Percentiles rank a stretch among this genome's conserved stretches.
Conservation (phyloP, 352 stramenopile genomes). For the Aphanomyces euteiches region DNA sequence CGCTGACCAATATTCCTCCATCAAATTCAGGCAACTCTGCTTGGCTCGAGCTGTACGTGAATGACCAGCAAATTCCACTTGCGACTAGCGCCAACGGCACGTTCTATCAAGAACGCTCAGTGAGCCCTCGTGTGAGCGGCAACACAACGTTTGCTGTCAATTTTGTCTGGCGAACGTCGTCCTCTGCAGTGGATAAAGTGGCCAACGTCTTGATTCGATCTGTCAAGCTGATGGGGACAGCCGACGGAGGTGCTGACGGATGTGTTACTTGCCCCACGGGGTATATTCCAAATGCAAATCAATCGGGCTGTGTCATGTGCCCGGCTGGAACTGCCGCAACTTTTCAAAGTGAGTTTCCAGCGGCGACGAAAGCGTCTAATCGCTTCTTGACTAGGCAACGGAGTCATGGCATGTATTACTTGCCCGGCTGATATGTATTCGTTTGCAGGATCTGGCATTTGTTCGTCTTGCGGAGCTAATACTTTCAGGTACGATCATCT, state of each 20-base stretch:
- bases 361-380: background rate
- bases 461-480: constrained; percentile 21
- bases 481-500: constrained; percentile 21
- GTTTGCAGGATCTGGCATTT: constrained; percentile 1
- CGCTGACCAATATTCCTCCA: constrained; percentile 2
- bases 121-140: constrained; percentile 15
- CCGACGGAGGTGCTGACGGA: background rate
- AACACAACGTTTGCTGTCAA: constrained; percentile 19
- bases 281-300: constrained; percentile 16
- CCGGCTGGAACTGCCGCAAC: constrained; percentile 13
- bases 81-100: constrained; percentile 16
- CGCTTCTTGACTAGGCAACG: background rate
- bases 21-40: background rate
- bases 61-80: constrained; percentile 3
- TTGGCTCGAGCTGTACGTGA: constrained; percentile 22
- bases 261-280: constrained; percentile 18
- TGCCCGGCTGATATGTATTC: constrained; percentile 18
- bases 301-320: constrained; percentile 13
- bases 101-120: constrained; percentile 11
- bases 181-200: constrained; percentile 1
- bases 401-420: background rate
- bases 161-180: constrained; percentile 21
- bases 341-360: background rate
- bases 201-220: constrained; percentile 8
- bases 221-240: constrained; percentile 10